Percentiles rank a stretch among this genome's conserved stretches.
phyloP scores from a whole-genome alignment of 441 rosid species.

The Geranium incanum region DNA sequence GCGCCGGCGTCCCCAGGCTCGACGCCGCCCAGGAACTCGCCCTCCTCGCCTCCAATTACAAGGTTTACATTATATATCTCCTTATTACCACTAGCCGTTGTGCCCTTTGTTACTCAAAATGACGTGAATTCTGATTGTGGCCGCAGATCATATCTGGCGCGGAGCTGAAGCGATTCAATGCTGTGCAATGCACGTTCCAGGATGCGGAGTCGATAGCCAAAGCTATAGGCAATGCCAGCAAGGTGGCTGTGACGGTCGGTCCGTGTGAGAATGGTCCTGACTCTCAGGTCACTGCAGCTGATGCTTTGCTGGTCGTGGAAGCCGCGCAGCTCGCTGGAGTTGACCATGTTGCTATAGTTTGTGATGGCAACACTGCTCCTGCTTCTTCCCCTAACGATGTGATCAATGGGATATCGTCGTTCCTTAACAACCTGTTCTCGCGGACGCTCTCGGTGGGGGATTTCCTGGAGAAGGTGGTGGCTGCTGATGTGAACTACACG shows the following conservation, averaged over 20 bases:
- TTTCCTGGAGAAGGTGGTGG: conserved; percentile 53
- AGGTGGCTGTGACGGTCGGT: conserved; percentile 76
- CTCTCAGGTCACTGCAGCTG: conserved; percentile 49
- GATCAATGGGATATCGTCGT: conserved; percentile 67
- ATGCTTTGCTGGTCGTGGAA: conserved; percentile 66
- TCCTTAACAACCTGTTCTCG: conserved; percentile 65
- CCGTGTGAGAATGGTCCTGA: conserved; percentile 63
- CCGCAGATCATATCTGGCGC: conserved; percentile 73
- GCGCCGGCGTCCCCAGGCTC: conserved; percentile 85
- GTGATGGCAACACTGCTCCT: conserved; percentile 34
- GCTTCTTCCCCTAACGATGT: conserved; percentile 56
- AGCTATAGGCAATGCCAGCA: conserved; percentile 95
- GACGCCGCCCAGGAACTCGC: conserved; percentile 81
- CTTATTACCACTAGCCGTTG: no score
- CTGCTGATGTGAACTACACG: conserved; percentile 68
- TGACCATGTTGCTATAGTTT: conserved; percentile 68
- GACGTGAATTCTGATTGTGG: not conserved
- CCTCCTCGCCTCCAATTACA: conserved; percentile 66
- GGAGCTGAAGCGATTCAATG: conserved; percentile 68
- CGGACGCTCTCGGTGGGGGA: conserved; percentile 57
- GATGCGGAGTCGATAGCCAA: conserved; percentile 76
- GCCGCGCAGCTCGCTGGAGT: conserved; percentile 86
- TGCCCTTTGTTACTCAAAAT: no score
- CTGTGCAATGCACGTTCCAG: conserved; percentile 64
- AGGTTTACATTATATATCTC: conserved; percentile 37